Evolutionary conservation across 495 filamentous ascomycete species (phyloP).

Genomic region (Lasiosphaeria hispida): DNA sequence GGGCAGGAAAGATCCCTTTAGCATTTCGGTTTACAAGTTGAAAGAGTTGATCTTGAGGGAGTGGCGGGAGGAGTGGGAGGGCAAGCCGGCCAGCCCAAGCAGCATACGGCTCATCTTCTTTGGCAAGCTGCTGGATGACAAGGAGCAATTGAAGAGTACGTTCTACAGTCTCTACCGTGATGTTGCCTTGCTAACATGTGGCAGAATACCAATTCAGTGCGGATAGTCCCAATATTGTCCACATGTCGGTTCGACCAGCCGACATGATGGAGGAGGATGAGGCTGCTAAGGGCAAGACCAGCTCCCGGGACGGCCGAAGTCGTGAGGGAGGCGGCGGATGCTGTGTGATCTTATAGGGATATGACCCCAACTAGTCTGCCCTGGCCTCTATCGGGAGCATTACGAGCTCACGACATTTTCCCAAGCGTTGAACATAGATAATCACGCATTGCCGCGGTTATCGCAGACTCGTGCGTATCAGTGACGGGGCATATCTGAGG

Average conservation of each 20-base stretch:
- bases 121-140: conserved; percentile 84
- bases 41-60: conserved; percentile 90
- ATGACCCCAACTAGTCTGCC: not conserved
- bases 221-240: conserved; percentile 74
- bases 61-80: conserved; percentile 89
- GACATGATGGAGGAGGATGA: conserved; percentile 87
- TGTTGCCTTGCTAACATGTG: not conserved
- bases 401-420: not conserved
- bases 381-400: not conserved
- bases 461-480: too few relatives aligned
- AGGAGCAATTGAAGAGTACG: conserved; percentile 63
- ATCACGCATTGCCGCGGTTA: not conserved
- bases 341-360: conserved; percentile 69
- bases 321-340: conserved; percentile 70
- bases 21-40: conserved; percentile 84
- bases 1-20: conserved; percentile 69
- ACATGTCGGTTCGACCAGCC: conserved; percentile 90
- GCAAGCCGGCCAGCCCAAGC: conserved; percentile 74
- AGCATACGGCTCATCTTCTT: conserved; percentile 86
- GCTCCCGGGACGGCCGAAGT: conserved; percentile 55
- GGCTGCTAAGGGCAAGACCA: conserved; percentile 65
- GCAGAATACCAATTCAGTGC: conserved; percentile 76
- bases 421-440: not conserved
- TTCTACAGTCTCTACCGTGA: not conserved
- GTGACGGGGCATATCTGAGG: too few relatives aligned